Evolutionary conservation across 2,329 filamentous ascomycete genomes (phyloP).

Genomic region (Aspergillus brasiliensis): DNA sequence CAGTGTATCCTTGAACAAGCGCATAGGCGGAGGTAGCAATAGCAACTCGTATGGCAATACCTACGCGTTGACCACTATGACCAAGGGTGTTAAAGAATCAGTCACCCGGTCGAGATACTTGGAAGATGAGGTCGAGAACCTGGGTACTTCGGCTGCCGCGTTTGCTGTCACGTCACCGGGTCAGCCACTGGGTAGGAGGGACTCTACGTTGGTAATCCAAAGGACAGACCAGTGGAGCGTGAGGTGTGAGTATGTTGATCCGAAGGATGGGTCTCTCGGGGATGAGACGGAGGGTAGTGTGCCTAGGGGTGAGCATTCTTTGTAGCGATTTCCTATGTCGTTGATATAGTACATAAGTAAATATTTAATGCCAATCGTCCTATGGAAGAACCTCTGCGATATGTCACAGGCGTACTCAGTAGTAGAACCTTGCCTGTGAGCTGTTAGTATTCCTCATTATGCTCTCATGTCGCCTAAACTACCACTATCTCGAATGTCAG

Average conservation of each 20-base stretch:
- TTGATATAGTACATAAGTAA: background rate
- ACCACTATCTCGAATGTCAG: too few relatives aligned
- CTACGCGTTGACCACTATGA: background rate
- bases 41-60: background rate
- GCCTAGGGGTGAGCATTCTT: background rate
- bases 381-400: background rate
- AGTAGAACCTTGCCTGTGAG: too few relatives aligned
- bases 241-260: background rate
- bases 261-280: background rate
- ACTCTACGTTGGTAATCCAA: background rate
- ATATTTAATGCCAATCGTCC: background rate
- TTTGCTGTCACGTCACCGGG: background rate
- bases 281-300: background rate
- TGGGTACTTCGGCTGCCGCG: background rate
- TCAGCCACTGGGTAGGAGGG: background rate
- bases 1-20: background rate
- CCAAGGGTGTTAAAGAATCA: background rate
- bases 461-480: too few relatives aligned
- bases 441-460: too few relatives aligned
- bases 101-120: background rate
- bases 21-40: background rate
- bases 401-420: too few relatives aligned
- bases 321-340: background rate
- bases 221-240: constrained; percentile 4
- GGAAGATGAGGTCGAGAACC: background rate